Evolutionary conservation across 164 flowering plant species (phyloP).

Genomic region (Piper longum): DNA sequence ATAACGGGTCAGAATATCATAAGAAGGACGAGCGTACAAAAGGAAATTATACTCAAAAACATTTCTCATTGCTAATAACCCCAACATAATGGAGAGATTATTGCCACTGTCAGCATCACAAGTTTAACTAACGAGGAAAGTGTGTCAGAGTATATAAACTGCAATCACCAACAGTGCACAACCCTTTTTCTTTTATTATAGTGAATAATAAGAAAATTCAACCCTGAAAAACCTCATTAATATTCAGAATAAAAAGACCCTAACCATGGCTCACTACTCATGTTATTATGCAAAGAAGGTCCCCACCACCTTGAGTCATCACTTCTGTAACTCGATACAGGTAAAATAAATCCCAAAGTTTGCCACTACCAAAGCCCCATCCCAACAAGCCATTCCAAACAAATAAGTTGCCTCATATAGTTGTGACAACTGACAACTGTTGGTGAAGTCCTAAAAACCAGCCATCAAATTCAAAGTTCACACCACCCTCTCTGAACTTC

Average conservation of each 20-base stretch:
- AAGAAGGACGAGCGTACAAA: not conserved
- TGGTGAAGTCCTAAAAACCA: not conserved
- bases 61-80: not conserved
- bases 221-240: too few relatives aligned
- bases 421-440: not conserved
- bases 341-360: not conserved
- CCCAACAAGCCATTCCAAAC: not conserved
- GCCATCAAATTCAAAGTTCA: not conserved
- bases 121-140: too few relatives aligned
- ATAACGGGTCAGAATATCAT: not conserved
- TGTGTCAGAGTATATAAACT: too few relatives aligned
- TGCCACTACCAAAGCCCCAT: not conserved
- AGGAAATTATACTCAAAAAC: not conserved
- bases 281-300: too few relatives aligned
- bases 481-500: not conserved
- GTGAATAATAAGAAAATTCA: too few relatives aligned
- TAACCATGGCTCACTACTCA: too few relatives aligned
- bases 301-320: not conserved
- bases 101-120: too few relatives aligned
- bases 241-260: too few relatives aligned
- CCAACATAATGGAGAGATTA: too few relatives aligned
- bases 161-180: too few relatives aligned
- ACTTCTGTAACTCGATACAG: not conserved
- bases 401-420: not conserved
- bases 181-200: too few relatives aligned